phyloP scores from a whole-genome alignment of 1,284 basidiomycete genomes.

The Ganoderma multipileum region DNA sequence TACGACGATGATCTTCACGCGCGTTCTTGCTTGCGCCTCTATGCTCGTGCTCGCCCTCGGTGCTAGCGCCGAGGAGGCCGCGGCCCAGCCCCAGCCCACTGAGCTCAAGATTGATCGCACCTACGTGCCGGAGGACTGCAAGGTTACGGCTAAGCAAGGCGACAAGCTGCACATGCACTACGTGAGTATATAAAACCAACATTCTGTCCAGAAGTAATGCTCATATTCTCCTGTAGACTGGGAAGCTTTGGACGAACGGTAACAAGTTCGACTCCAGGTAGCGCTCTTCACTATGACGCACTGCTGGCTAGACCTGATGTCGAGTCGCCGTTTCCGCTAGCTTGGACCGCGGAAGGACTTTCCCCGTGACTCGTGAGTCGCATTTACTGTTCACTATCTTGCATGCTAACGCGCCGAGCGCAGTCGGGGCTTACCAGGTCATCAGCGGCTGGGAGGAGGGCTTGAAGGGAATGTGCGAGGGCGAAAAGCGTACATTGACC shows the following conservation, averaged over 20 bases:
- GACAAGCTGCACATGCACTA: slow-evolving; percentile 82
- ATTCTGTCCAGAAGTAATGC: neutral
- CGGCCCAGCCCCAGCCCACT: slow-evolving; percentile 50
- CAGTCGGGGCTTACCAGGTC: slow-evolving; percentile 83
- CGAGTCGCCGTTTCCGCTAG: slow-evolving; percentile 44
- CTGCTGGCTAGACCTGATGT: neutral
- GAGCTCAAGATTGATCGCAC: slow-evolving; percentile 70
- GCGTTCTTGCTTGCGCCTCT: slow-evolving; percentile 41
- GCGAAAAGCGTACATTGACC: slow-evolving; percentile 91
- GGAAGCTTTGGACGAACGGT: slow-evolving; percentile 74
- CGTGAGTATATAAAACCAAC: slow-evolving; percentile 50
- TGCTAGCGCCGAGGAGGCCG: slow-evolving; percentile 42
- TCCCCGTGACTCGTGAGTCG: slow-evolving; percentile 71
- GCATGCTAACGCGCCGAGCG: slow-evolving; percentile 4
- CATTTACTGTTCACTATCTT: neutral
- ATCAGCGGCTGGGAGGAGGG: slow-evolving; percentile 87
- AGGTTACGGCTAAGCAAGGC: slow-evolving; percentile 63
- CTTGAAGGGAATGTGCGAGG: slow-evolving; percentile 84
- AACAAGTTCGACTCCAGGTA: slow-evolving; percentile 87
- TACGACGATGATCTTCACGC: slow-evolving; percentile 28
- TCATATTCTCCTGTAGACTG: slow-evolving; percentile 57
- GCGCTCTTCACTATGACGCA: neutral
- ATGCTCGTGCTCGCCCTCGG: slow-evolving; percentile 48
- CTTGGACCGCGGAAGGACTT: slow-evolving; percentile 68
- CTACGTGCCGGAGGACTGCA: slow-evolving; percentile 64